Base-by-base conservation (phyloP, 2,329 filamentous ascomycete genomes). In the Cordyceps tenuipes region DNA sequence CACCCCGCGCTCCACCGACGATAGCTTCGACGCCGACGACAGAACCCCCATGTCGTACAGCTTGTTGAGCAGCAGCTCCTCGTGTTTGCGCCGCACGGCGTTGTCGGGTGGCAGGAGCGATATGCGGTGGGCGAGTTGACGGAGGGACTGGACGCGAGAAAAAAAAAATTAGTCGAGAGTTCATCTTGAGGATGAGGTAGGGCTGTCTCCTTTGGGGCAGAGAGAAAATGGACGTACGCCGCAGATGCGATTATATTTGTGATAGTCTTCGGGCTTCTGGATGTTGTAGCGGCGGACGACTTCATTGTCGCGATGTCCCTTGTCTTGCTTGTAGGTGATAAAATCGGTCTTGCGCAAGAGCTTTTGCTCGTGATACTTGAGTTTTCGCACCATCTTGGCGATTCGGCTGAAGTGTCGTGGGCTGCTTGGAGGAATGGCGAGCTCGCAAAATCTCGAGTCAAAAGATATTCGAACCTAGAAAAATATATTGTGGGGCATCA, bases 321-420 rank as follows among this genome's bases (percentile, higher is more conserved):
- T 84, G 77, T 97, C 92, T 70, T 86, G 86, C 76, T 94, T 94
- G 81, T 93, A 96, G 70, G 88, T 94, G 72, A 92, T 87, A 76
- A 99, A 96, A 77, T 99, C 92, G 75, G 94, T 91, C 75, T 83
- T 84, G 72, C 93, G 93, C 68, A 97, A 84, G 71, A 97, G 88
- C 82, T 94, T 95, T 73, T 94, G 86, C 85, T 99, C 94, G 77
- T 97, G 93, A 76, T 96, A 85, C 77, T 97, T 97, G 71, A 99
- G 85, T 79, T 96, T 91, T 68, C 94, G 88, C 67, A 96, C 91
- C 94, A 97, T 97, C 26, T 66, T 82, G 71, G 29, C 60, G 23
- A 21, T 26, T 51, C 12, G 61, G 59, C 23, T 57, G 29, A 36
- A 56, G 26, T 50, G 50, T 59, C 26, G 31, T 54, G 44, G 46